Percentiles rank a stretch among this genome's conserved stretches.
These are phyloP conservation scores for Cladosporium cucumerinum DNA, from an alignment of 2,329 filamentous ascomycete genomes.

Conservation along the genomic window DNA sequence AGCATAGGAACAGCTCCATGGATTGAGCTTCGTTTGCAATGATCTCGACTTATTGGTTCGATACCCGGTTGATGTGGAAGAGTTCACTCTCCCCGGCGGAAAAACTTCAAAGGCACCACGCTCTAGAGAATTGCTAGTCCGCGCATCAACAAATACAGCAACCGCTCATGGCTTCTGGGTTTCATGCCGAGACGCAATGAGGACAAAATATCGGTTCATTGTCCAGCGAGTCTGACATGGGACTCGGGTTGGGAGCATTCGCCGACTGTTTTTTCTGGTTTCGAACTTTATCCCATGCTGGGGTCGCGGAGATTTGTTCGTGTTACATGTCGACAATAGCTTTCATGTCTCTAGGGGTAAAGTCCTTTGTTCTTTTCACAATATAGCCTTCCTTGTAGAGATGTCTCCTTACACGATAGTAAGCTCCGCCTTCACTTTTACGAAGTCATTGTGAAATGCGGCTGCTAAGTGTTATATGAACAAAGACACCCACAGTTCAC, in stretches of 20 bases:
- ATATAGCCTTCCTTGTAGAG: background rate
- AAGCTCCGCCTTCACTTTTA: background rate
- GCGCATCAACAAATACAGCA: no score
- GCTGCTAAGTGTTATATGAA: background rate
- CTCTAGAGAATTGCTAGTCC: no score
- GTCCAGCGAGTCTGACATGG: background rate
- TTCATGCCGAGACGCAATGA: no score
- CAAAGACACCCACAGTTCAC: background rate
- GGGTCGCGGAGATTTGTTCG: background rate
- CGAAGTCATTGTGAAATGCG: background rate
- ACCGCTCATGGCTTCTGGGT: no score
- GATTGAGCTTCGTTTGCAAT: no score
- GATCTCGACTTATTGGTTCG: no score
- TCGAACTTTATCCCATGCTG: background rate
- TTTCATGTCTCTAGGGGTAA: background rate
- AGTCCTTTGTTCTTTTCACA: background rate
- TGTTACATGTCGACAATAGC: background rate
- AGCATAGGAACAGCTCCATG: no score
- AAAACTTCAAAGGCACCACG: no score
- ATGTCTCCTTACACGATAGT: background rate
- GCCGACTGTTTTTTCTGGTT: background rate
- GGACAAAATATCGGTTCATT: no score
- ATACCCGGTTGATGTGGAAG: no score
- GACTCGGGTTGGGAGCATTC: background rate
- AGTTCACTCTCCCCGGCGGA: no score